A percentile compares a stretch with the other conserved stretches of the same genome.
Evolutionary conservation across 164 flowering plant species (phyloP).

Genomic region (Amborella trichopoda): DNA sequence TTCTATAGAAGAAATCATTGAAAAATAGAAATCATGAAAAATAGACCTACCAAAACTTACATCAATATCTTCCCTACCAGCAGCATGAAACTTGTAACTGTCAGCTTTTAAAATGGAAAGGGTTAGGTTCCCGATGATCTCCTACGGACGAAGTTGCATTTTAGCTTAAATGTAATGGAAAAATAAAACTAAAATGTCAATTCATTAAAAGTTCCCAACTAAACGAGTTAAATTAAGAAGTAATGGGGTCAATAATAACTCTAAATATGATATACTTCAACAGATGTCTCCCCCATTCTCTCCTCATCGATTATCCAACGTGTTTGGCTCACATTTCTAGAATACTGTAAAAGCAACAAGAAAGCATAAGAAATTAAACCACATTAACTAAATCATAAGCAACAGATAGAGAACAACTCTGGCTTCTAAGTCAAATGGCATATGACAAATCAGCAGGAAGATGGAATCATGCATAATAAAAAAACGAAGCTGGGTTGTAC

Average conservation of each 20-base stretch:
- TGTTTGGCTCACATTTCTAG: conserved; percentile 94
- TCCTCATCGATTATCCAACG: conserved; percentile 96
- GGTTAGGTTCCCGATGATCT: conserved; percentile 59
- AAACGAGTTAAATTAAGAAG: no score
- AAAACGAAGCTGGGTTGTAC: no score
- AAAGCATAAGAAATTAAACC: no score
- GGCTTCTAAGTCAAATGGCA: no score
- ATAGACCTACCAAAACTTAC: no score
- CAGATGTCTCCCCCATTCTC: conserved; percentile 97
- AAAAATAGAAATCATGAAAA: no score
- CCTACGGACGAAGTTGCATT: conserved; percentile 30
- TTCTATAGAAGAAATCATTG: no score
- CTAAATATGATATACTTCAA: conserved; percentile 53
- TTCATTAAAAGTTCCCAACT: not conserved
- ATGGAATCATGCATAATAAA: no score
- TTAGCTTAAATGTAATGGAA: not conserved
- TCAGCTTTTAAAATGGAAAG: conserved; percentile 67
- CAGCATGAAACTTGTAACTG: conserved; percentile 91
- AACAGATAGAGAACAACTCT: no score
- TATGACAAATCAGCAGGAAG: no score
- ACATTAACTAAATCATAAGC: no score
- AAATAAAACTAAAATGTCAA: not conserved
- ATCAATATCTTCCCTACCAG: conserved; percentile 99
- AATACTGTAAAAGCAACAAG: conserved; percentile 56
- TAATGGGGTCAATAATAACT: no score